These are phyloP conservation scores for Nemania serpens DNA, from an alignment of 2,329 filamentous ascomycete genomes.

Conservation along the genomic window DNA sequence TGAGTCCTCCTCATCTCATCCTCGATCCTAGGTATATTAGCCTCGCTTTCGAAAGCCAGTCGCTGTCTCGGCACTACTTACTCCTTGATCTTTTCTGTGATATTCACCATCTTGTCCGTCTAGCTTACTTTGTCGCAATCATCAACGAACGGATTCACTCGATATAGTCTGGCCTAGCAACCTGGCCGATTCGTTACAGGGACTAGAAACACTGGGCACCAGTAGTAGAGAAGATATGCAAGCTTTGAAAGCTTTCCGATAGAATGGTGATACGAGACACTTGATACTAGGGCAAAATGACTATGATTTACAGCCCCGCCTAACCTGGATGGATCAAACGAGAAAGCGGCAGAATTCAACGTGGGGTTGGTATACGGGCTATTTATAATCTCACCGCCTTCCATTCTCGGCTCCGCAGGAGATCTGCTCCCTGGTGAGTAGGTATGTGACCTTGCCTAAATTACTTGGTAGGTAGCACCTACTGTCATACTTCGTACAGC, in stretches of 20 bases:
- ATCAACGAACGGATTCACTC: too few species aligned
- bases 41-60: not conserved
- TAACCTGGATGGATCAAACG: not conserved
- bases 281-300: conserved; percentile 1
- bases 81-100: conserved; percentile 99
- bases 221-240: not conserved
- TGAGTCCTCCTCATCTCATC: conserved; percentile 99
- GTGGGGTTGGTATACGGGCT: conserved; percentile 26
- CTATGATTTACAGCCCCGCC: conserved; percentile 15
- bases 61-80: conserved; percentile 49
- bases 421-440: too few species aligned
- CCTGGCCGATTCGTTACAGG: too few species aligned
- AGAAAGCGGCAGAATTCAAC: conserved; percentile 26
- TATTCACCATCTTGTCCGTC: conserved; percentile 84
- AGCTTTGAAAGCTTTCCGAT: too few species aligned
- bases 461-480: too few species aligned
- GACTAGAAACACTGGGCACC: too few species aligned
- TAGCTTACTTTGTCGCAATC: conserved; percentile 3
- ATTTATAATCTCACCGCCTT: conserved; percentile 20
- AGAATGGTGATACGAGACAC: not conserved
- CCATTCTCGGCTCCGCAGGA: not conserved
- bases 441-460: too few species aligned
- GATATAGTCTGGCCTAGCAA: not conserved
- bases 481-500: too few species aligned
- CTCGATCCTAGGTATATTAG: conserved; percentile 77